These are phyloP conservation scores for Aphanomyces cochlioides DNA, from an alignment of 352 stramenopile species.

Conservation along the genomic window DNA sequence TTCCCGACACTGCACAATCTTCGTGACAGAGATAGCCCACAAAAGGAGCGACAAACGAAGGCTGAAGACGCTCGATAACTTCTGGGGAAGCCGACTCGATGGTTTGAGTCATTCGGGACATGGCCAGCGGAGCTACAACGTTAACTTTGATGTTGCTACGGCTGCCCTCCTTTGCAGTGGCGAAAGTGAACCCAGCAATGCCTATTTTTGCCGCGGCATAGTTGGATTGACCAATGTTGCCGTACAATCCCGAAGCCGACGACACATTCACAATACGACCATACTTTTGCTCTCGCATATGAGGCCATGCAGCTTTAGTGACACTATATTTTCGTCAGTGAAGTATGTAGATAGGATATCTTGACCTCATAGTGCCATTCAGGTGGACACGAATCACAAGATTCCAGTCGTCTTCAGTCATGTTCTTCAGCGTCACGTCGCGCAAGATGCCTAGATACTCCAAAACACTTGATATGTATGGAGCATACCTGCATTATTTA, in stretches of 20 bases:
- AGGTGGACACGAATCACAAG: slow-evolving; percentile 79
- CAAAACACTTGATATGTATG: neutral
- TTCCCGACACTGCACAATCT: slow-evolving; percentile 58
- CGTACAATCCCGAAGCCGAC: slow-evolving; percentile 79
- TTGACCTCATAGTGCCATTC: slow-evolving; percentile 74
- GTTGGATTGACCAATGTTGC: slow-evolving; percentile 88
- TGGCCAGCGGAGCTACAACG: slow-evolving; percentile 74
- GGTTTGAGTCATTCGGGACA: slow-evolving; percentile 80
- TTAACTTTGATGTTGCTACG: slow-evolving; percentile 77
- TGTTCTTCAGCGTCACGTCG: slow-evolving; percentile 81
- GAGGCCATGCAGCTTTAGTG: slow-evolving; percentile 70
- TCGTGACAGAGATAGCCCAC: slow-evolving; percentile 84
- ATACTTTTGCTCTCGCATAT: slow-evolving; percentile 76
- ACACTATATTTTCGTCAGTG: slow-evolving; percentile 34
- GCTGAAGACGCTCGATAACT: slow-evolving; percentile 62
- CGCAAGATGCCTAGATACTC: slow-evolving; percentile 65
- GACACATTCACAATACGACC: slow-evolving; percentile 84
- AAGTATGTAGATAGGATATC: neutral
- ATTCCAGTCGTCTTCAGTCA: slow-evolving; percentile 83
- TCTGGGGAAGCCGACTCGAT: slow-evolving; percentile 54
- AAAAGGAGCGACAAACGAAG: slow-evolving; percentile 75
- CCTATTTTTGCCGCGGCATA: slow-evolving; percentile 88
- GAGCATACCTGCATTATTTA: slow-evolving; percentile 26
- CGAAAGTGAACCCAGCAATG: slow-evolving; percentile 90
- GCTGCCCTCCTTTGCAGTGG: slow-evolving; percentile 77